A percentile compares a stretch with the other conserved stretches of the same genome.
Evolutionary conservation across 805 yeast species (phyloP).

Genomic region (Suhomyces sp.): DNA sequence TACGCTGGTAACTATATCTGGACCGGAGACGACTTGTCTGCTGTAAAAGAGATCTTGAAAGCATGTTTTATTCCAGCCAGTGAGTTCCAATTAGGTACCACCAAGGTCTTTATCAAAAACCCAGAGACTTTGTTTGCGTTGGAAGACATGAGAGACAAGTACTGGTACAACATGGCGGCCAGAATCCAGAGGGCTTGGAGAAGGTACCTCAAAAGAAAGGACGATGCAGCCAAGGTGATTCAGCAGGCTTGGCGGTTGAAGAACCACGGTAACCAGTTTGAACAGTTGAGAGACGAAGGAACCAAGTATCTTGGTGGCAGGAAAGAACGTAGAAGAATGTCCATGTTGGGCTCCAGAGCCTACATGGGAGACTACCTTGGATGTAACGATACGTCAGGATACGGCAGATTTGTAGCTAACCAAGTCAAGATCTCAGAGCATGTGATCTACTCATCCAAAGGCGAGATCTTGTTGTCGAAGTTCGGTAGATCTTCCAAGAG

Average conservation of each 20-base stretch:
- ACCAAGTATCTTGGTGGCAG: constrained; percentile 63
- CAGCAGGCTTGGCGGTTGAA: constrained; percentile 82
- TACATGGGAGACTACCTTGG: constrained; percentile 93
- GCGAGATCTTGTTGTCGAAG: constrained; percentile 78
- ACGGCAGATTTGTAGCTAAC: constrained; percentile 71
- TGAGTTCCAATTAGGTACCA: constrained; percentile 89
- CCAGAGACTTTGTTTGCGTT: constrained; percentile 95
- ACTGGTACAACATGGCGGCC: constrained; percentile 98
- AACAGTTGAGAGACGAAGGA: constrained; percentile 83
- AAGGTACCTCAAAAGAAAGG: constrained; percentile 71
- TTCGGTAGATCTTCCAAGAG: constrained; percentile 91
- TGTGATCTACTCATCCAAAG: constrained; percentile 75
- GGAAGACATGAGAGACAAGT: constrained; percentile 94
- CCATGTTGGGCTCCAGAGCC: constrained; percentile 81
- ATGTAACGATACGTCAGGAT: constrained; percentile 67
- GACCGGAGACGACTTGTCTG: constrained; percentile 53
- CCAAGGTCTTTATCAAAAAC: constrained; percentile 91
- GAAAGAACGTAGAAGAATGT: constrained; percentile 87
- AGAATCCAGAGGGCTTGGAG: constrained; percentile 97
- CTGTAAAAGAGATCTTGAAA: constrained; percentile 48
- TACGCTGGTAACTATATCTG: constrained; percentile 78
- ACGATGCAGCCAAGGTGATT: constrained; percentile 78
- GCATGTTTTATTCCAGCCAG: constrained; percentile 65
- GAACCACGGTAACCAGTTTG: constrained; percentile 76
- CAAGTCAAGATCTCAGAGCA: constrained; percentile 67